These are phyloP conservation scores for Vachellia pachyceras DNA, from an alignment of 306 rosid genomes.

Conservation along the genomic window DNA sequence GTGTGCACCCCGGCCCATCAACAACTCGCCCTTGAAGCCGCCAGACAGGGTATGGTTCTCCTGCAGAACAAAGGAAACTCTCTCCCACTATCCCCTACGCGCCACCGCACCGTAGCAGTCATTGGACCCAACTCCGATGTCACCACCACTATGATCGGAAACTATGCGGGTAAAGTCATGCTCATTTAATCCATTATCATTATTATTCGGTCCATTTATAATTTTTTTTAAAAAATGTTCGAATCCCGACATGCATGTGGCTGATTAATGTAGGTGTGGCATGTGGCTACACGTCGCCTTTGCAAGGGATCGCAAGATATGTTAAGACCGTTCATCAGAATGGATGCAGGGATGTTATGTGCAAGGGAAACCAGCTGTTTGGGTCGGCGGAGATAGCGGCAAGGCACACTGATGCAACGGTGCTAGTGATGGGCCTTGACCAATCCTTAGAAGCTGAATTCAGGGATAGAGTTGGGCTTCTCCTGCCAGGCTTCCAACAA, in stretches of 20 bases:
- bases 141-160: slow-evolving; percentile 92
- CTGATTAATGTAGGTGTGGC: slow-evolving; percentile 45
- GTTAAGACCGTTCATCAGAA: slow-evolving; percentile 59
- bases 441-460: slow-evolving; percentile 88
- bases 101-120: slow-evolving; percentile 66
- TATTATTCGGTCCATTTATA: background rate
- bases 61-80: slow-evolving; percentile 58
- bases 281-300: slow-evolving; percentile 80
- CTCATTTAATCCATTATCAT: background rate
- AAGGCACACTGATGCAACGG: slow-evolving; percentile 61
- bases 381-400: slow-evolving; percentile 69
- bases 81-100: slow-evolving; percentile 58
- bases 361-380: slow-evolving; percentile 53
- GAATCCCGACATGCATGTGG: background rate
- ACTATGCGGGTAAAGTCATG: slow-evolving; percentile 65
- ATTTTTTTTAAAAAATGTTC: too few relatives aligned
- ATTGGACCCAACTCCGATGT: slow-evolving; percentile 92
- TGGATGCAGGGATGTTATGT: slow-evolving; percentile 67
- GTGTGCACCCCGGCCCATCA: slow-evolving; percentile 75
- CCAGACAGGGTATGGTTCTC: slow-evolving; percentile 80
- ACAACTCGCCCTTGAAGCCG: slow-evolving; percentile 83
- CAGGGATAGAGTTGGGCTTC: slow-evolving; percentile 58
- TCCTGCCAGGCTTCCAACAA: slow-evolving; percentile 78
- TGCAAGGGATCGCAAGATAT: slow-evolving; percentile 83
- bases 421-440: slow-evolving; percentile 83